Base-by-base conservation (phyloP, 1,284 basidiomycete genomes). In the Boletus sp. region DNA sequence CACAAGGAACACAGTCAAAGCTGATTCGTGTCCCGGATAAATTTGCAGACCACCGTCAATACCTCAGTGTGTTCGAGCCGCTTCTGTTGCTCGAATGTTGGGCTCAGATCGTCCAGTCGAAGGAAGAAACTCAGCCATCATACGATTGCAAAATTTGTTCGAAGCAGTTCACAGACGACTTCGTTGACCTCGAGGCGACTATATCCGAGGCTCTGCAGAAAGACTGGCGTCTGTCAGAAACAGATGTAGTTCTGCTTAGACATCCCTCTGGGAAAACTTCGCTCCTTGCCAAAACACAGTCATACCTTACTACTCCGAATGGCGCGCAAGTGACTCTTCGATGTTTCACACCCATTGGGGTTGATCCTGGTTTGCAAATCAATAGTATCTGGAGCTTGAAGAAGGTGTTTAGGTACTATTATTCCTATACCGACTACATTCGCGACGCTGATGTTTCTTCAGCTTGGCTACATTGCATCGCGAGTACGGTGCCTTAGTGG, bases 11-110 rank as follows among this genome's bases (percentile, higher is more conserved):
- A 4, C 66, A 64, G 25, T 57, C 67, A 13, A 56, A 63, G 8
- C 59, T 76, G 25, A 53, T 59, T 7, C 68, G 66, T 4, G 76
- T 95, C 4, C 88, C 88, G 0, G 77, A 82, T 41, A 70, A 67
- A 7, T 98, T 97, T 64, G 58, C 59, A 2, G 76, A 80, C 49
- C 78, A 83, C 44, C 64, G 72, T 5, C 79, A 93, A 26, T 99
- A 96, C 67, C 76, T 81, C 34, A 71, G 72, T 22, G 73, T 86
- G 22, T 93, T 96, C 61, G 82, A 92, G 56, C 93, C 96, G 1
- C 74, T 99, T n/a, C 73, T 98, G 20, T 71, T 94, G 26, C 75
- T 91, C 51, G 96, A 99, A 69, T 86, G 90, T 54, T 98, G 96
- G 94, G 82, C 88, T 25, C 92, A 97, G 61, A 78, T 98, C 48